Conservation (phyloP, 2,329 filamentous ascomycete species). For the Aureobasidium sp. region DNA sequence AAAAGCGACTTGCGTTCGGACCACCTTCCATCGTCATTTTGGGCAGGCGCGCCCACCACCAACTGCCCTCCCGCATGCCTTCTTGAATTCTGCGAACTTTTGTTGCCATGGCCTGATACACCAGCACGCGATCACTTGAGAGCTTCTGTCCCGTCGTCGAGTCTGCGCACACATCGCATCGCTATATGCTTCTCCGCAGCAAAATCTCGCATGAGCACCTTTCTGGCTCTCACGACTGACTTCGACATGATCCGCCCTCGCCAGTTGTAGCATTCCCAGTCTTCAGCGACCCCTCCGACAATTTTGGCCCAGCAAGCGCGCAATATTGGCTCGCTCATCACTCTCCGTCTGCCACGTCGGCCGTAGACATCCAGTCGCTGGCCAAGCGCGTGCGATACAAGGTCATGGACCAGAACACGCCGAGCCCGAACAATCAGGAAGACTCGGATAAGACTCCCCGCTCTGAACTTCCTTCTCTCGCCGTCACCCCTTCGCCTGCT, state of each 20-base stretch:
- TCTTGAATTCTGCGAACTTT: conserved; percentile 8
- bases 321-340: conserved; percentile 6
- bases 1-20: neutral
- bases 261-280: conserved; percentile 1
- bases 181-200: conserved; percentile 10
- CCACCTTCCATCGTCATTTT: conserved; percentile 10
- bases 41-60: conserved; percentile 3
- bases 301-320: conserved; percentile 2
- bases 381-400: conserved; percentile 11
- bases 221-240: conserved; percentile 12
- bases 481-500: conserved; percentile 19
- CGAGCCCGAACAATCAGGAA: neutral
- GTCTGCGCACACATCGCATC: neutral
- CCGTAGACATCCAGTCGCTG: conserved; percentile 7
- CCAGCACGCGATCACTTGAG: conserved; percentile 5
- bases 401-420: conserved; percentile 9
- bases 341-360: neutral
- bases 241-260: conserved; percentile 15
- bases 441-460: conserved; percentile 35
- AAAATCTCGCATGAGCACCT: conserved; percentile 11
- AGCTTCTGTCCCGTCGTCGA: neutral
- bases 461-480: conserved; percentile 33
- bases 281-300: conserved; percentile 1
- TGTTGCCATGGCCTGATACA: conserved; percentile 7
- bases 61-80: conserved; percentile 7